phyloP scores from a whole-genome alignment of 202 grass and related monocot genomes.

The Elaeis oleifera region DNA sequence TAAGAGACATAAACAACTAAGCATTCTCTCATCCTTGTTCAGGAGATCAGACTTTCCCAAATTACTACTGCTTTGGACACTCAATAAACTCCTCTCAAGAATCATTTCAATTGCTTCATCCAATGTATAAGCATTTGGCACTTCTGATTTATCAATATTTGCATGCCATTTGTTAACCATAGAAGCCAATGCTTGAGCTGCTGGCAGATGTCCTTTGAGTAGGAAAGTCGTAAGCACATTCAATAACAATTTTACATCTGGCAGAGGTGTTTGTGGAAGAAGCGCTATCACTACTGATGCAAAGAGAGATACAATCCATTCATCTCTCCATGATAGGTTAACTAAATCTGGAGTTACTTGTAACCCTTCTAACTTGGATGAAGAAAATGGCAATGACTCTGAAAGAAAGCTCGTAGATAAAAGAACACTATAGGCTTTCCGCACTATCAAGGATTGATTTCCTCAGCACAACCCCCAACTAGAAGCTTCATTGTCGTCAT shows the following conservation, averaged over 20 bases:
- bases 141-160: constrained; percentile 20
- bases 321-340: constrained; percentile 32
- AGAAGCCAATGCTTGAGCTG: constrained; percentile 79
- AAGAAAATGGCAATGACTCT: constrained; percentile 26
- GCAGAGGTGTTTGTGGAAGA: constrained; percentile 58
- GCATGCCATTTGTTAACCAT: constrained; percentile 69
- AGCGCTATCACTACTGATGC: constrained; percentile 63
- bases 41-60: constrained; percentile 21
- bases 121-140: constrained; percentile 30
- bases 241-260: constrained; percentile 41
- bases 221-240: constrained; percentile 59
- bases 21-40: constrained; percentile 10
- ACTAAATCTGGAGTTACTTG: constrained; percentile 8
- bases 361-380: constrained; percentile 30
- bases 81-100: constrained; percentile 48
- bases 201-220: constrained; percentile 57
- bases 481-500: constrained; percentile 79
- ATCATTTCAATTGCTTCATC: constrained; percentile 58
- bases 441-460: constrained; percentile 68
- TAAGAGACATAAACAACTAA: constrained; percentile 2
- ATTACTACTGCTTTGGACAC: constrained; percentile 26
- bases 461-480: constrained; percentile 50
- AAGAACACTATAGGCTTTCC: constrained; percentile 59
- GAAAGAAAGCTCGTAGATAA: constrained; percentile 33
- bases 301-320: constrained; percentile 59